These are phyloP conservation scores for Agastache rugosa DNA, from an alignment of 257 asterid genomes.

Conservation along the genomic window DNA sequence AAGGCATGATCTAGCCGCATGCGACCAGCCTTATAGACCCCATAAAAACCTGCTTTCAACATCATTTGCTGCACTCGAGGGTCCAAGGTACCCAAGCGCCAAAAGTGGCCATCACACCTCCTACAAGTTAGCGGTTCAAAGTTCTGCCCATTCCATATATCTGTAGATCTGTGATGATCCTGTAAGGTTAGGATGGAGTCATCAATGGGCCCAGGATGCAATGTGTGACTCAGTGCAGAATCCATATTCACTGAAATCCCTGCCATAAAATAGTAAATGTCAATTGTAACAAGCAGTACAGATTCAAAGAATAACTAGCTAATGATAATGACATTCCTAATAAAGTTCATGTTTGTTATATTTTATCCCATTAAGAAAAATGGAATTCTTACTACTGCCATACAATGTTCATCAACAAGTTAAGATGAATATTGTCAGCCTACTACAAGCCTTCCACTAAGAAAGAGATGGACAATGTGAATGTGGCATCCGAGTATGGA, in stretches of 20 bases:
- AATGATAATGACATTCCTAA: background rate
- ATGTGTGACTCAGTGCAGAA: conserved; percentile 52
- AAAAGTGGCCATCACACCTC: conserved; percentile 83
- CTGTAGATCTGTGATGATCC: conserved; percentile 77
- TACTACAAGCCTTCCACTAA: conserved; percentile 8
- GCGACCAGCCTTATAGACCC: conserved; percentile 82
- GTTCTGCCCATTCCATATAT: conserved; percentile 76
- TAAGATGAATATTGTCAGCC: conserved; percentile 11
- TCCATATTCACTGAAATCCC: conserved; percentile 46
- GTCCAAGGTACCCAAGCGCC: conserved; percentile 76
- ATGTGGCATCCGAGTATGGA: background rate
- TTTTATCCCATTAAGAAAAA: conserved; percentile 11
- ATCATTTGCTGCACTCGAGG: conserved; percentile 70
- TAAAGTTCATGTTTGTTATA: background rate
- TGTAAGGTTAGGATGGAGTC: conserved; percentile 71
- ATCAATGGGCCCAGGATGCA: conserved; percentile 82
- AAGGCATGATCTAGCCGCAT: conserved; percentile 82
- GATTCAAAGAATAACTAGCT: conserved; percentile 14
- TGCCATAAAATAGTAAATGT: conserved; percentile 22
- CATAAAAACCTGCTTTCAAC: conserved; percentile 78
- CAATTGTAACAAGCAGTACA: background rate
- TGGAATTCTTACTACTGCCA: conserved; percentile 16
- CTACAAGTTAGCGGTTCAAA: conserved; percentile 81
- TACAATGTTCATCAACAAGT: conserved; percentile 22
- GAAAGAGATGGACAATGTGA: conserved; percentile 12